phyloP scores from a whole-genome alignment of 1,139 yeast species.

The Yamadazyma atlantica region DNA sequence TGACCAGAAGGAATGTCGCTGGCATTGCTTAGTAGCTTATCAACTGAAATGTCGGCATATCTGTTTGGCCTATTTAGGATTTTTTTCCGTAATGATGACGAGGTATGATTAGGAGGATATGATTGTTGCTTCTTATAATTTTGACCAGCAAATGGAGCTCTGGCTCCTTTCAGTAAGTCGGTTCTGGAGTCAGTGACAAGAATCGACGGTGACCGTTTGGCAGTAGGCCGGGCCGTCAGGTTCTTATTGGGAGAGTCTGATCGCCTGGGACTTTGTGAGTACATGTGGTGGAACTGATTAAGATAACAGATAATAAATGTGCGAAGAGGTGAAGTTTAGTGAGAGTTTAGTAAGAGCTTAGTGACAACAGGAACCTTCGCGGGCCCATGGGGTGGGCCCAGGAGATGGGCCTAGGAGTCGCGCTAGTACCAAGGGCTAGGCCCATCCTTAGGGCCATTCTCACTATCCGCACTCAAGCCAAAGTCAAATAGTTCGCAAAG shows the following conservation, averaged over 20 bases:
- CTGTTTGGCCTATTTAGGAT: conserved; percentile 27
- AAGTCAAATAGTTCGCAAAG: too few species aligned
- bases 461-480: too few species aligned
- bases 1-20: conserved; percentile 87
- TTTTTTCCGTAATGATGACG: conserved; percentile 12
- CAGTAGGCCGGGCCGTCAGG: conserved; percentile 51
- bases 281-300: too few species aligned
- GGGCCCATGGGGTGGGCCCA: too few species aligned
- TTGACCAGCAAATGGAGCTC: conserved; percentile 87
- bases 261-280: too few species aligned
- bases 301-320: not conserved
- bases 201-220: conserved; percentile 91
- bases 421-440: too few species aligned
- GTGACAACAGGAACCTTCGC: too few species aligned
- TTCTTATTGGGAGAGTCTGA: conserved; percentile 9
- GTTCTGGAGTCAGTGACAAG: conserved; percentile 86
- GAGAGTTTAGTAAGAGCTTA: too few species aligned
- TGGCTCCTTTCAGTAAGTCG: conserved; percentile 50
- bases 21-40: conserved; percentile 66
- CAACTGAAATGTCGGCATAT: conserved; percentile 71
- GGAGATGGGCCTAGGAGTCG: too few species aligned
- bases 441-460: too few species aligned
- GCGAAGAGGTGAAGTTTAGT: too few species aligned
- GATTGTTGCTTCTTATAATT: conserved; percentile 43
- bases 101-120: conserved; percentile 5